Percentiles rank a stretch among this genome's conserved stretches.
Evolutionary conservation across 805 yeast species (phyloP).

Genomic region (Myxozyma neotropica): DNA sequence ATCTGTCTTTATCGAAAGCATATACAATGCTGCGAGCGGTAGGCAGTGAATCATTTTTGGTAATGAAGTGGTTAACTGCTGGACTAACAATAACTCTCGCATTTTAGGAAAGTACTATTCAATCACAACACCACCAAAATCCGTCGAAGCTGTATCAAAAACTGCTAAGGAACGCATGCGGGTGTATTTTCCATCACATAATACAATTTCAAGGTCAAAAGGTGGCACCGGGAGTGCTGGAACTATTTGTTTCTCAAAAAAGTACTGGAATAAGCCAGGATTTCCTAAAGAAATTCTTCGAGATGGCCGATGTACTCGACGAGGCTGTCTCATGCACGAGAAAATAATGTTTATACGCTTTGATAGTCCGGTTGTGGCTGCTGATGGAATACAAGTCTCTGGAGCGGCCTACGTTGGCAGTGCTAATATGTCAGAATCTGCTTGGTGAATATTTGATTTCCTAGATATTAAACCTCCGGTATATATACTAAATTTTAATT

Average conservation of each 20-base stretch:
- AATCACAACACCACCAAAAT: background rate
- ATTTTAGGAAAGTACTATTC: constrained; percentile 6
- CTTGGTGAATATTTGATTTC: constrained; percentile 22
- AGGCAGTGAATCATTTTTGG: background rate
- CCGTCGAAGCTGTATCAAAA: background rate
- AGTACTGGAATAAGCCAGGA: constrained; percentile 23
- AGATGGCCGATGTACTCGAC: constrained; percentile 26
- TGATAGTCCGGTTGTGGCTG: constrained; percentile 1
- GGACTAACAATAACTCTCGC: too few relatives aligned
- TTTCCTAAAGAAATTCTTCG: constrained; percentile 29
- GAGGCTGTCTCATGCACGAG: constrained; percentile 32
- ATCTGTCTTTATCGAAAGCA: constrained; percentile 8
- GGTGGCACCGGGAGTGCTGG: constrained; percentile 29
- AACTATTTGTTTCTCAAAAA: constrained; percentile 24
- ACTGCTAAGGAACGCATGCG: constrained; percentile 16
- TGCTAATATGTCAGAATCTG: constrained; percentile 34
- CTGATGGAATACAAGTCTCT: constrained; percentile 1
- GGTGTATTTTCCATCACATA: constrained; percentile 32
- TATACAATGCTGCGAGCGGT: constrained; percentile 29
- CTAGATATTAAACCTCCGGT: background rate
- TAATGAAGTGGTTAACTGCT: background rate
- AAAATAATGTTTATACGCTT: constrained; percentile 30
- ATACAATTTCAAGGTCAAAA: constrained; percentile 25
- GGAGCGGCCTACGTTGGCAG: constrained; percentile 32
- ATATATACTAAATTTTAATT: background rate